phyloP scores from a whole-genome alignment of 2,329 filamentous ascomycete genomes.

The Penicillium sp. region DNA sequence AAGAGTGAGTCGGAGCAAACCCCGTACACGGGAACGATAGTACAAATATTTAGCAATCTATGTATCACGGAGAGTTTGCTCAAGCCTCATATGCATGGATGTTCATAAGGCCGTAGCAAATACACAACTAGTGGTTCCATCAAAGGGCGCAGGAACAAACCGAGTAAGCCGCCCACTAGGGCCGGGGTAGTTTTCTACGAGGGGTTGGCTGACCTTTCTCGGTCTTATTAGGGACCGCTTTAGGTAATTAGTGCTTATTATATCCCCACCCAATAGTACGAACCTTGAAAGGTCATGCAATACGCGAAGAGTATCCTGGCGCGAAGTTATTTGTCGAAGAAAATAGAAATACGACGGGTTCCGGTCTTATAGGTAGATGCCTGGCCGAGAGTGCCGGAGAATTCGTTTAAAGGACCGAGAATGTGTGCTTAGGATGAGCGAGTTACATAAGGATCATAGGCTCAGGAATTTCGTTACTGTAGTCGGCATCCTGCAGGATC shows the following conservation, averaged over 20 bases:
- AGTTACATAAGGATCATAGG: background rate
- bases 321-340: background rate
- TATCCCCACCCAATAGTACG: background rate
- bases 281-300: background rate
- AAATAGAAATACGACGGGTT: background rate
- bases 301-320: too few species aligned
- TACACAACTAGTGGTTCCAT: background rate
- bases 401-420: background rate
- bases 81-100: background rate
- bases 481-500: slow-evolving; percentile 1
- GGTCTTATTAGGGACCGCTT: background rate
- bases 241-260: background rate
- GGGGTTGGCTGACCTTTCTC: background rate
- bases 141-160: background rate
- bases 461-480: background rate
- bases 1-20: background rate
- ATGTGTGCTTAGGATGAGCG: background rate
- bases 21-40: background rate
- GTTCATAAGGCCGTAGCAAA: background rate
- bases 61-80: background rate
- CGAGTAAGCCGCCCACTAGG: background rate
- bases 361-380: background rate
- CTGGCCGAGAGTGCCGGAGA: background rate
- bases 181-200: background rate
- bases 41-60: background rate